phyloP scores from a whole-genome alignment of 2,329 filamentous ascomycete genomes.

The Fusarium veterinarium region DNA sequence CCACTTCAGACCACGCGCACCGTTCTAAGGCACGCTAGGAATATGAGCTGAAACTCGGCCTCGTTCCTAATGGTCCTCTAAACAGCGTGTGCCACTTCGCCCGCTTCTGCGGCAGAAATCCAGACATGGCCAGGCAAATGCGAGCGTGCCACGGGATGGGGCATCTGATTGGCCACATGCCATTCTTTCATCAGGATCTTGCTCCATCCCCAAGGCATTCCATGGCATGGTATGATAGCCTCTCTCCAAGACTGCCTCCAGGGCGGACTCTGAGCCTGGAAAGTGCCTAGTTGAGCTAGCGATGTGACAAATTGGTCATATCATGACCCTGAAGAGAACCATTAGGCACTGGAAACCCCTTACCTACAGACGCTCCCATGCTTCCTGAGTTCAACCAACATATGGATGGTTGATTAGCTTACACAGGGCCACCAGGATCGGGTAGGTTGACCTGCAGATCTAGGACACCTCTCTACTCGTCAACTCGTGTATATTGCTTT shows the following conservation, averaged over 20 bases:
- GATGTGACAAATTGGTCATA: neutral
- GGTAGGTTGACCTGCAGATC: neutral
- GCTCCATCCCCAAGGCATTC: constrained; percentile 36
- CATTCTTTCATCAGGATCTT: constrained; percentile 9
- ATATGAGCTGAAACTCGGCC: constrained; percentile 34
- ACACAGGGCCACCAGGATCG: constrained; percentile 4
- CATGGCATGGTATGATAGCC: constrained; percentile 11
- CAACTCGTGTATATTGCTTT: constrained; percentile 20
- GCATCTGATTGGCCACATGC: constrained; percentile 31
- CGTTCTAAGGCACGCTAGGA: constrained; percentile 22
- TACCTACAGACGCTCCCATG: neutral
- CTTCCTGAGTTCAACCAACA: constrained; percentile 5
- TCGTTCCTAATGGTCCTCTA: constrained; percentile 17
- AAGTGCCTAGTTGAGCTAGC: constrained; percentile 23
- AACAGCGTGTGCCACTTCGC: constrained; percentile 28
- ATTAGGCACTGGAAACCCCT: neutral
- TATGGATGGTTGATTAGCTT: constrained; percentile 3
- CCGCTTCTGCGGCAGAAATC: constrained; percentile 30
- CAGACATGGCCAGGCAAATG: constrained; percentile 34
- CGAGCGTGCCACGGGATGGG: constrained; percentile 37
- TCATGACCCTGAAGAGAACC: neutral
- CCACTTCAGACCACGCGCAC: constrained; percentile 15
- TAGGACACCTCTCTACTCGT: neutral
- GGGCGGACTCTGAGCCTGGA: constrained; percentile 32
- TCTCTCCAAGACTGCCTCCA: constrained; percentile 8